phyloP scores from a whole-genome alignment of 495 filamentous ascomycete species.

The Hyaloscypha hepaticicola region DNA sequence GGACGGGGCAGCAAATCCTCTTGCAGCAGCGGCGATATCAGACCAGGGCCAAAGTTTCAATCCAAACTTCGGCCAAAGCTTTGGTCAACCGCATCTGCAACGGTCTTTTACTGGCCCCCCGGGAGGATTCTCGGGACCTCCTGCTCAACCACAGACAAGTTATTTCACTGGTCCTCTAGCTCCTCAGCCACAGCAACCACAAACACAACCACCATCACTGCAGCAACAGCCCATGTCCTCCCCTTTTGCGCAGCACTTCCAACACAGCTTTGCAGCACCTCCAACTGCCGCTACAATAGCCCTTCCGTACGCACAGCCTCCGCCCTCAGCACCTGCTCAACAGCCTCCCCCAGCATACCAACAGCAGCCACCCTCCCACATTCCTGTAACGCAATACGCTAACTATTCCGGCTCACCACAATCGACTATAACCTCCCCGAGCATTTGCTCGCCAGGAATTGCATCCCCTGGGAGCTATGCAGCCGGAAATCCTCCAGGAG shows the following conservation, averaged over 20 bases:
- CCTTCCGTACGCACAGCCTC: constrained; percentile 33
- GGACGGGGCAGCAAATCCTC: constrained; percentile 66
- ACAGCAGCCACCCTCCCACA: constrained; percentile 9
- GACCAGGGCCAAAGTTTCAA: constrained; percentile 57
- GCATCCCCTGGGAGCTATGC: constrained; percentile 34
- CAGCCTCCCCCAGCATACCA: constrained; percentile 35
- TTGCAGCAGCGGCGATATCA: constrained; percentile 64
- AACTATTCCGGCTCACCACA: constrained; percentile 37
- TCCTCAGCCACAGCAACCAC: constrained; percentile 19
- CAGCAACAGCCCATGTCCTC: constrained; percentile 18
- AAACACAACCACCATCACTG: constrained; percentile 18
- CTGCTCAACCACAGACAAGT: constrained; percentile 18
- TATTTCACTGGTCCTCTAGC: constrained; percentile 30
- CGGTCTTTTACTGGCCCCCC: too few relatives aligned
- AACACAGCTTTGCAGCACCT: constrained; percentile 25
- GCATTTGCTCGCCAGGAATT: constrained; percentile 28
- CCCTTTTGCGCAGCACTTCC: constrained; percentile 28
- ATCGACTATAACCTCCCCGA: constrained; percentile 12
- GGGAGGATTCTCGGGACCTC: constrained; percentile 32
- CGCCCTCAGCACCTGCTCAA: constrained; percentile 33
- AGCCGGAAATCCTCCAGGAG: constrained; percentile 40
- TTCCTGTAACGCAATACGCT: constrained; percentile 29
- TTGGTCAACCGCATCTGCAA: background rate
- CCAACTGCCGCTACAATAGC: constrained; percentile 16
- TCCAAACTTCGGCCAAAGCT: constrained; percentile 54